phyloP scores from a whole-genome alignment of 441 rosid genomes.

The Macaranga tanarius region DNA sequence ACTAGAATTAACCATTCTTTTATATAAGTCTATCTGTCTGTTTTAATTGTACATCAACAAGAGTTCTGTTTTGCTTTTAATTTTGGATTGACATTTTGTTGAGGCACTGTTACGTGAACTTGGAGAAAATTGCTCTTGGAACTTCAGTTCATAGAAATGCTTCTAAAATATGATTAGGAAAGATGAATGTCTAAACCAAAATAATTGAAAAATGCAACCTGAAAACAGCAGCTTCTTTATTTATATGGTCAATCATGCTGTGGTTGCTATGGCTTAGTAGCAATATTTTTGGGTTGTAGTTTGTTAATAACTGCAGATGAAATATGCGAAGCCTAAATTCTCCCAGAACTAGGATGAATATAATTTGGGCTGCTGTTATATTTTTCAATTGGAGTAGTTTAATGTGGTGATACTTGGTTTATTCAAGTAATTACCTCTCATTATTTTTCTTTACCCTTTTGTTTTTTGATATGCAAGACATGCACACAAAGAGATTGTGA shows the following conservation, averaged over 20 bases:
- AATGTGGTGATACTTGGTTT: background rate
- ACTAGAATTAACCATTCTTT: background rate
- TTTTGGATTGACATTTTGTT: background rate
- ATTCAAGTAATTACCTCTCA: background rate
- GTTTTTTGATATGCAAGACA: too few relatives aligned
- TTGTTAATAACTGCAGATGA: background rate
- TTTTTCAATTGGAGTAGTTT: background rate
- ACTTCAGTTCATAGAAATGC: background rate
- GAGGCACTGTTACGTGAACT: background rate
- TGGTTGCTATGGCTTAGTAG: background rate
- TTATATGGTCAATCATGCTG: background rate
- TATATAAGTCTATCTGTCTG: background rate
- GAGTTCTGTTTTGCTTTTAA: background rate
- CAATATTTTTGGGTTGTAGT: background rate
- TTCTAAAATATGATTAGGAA: background rate
- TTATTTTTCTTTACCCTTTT: background rate
- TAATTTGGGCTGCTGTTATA: background rate
- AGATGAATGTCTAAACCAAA: background rate
- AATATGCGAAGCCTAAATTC: background rate
- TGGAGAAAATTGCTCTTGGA: background rate
- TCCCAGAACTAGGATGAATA: background rate
- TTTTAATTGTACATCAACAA: too few relatives aligned
- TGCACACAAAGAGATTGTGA: background rate
- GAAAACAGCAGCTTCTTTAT: background rate
- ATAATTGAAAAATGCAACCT: background rate